Evolutionary conservation across 1,284 basidiomycete genomes (phyloP), one percentile per base, ranked within the genome.

Genomic region (Trichosporon sp.): DNA sequence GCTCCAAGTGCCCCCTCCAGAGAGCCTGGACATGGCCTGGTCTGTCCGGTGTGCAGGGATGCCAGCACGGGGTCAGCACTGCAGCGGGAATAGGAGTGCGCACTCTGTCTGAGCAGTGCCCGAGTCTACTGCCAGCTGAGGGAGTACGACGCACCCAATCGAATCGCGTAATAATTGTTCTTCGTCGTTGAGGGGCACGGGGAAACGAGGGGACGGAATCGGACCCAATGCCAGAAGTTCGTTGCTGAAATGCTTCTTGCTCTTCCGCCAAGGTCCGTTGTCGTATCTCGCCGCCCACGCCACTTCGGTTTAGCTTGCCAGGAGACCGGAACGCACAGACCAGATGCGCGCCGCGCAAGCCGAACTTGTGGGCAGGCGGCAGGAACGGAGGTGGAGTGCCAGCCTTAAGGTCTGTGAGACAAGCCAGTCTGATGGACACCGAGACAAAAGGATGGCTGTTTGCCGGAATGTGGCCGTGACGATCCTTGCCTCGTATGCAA

Each of bases 91-190:
- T 25, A 56, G 13, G 53, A 31, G 53, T 58, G 53, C 53, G 53
- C 29, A 58, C 27, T 58, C 27, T 12, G 15, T 13, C 13, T 13
- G 2, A 7, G 27, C 27, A 11, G 27, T 29, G 47, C 0, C 9
- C 21, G 5, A 23, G 4, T 21, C 7, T 5, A 1, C 8, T 3
- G 2, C 9, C 7, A 18, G 18, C 35, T 38, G 12, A 5, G 23
- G 53, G 29, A 58, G 53, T 58, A 27, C 53, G 53, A 58, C 53
- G 29, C 27, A 18, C 11, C 27, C 29, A 27, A 58, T 58, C 53
- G 29, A 31, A 58, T 58, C 15, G 53, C 53, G 53, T 58, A 58
- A 58, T 58, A 31, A 58, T 58, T 58, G 29, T 58, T 58, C 27
- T 58, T 25, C 53, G 29, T 27, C 27, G 27, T 58, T 18, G 53